Evolutionary conservation across 2,329 filamentous ascomycete genomes (phyloP).

Genomic region (Sordariomycetes sp.): DNA sequence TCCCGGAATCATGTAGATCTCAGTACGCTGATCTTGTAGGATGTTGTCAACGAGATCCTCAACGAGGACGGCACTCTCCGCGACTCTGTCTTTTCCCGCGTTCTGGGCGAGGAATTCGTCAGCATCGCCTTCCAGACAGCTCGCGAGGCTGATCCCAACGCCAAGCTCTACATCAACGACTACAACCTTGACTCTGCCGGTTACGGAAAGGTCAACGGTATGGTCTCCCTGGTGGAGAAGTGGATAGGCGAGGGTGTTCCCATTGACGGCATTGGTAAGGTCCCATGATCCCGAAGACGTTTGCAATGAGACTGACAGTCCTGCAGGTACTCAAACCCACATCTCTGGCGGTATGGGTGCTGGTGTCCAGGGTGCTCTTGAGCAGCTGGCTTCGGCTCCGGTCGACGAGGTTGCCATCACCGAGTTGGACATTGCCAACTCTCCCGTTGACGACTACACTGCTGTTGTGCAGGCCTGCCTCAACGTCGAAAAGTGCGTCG

Average conservation of each 20-base stretch:
- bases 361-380: slow-evolving; percentile 37
- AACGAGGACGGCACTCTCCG: slow-evolving; percentile 52
- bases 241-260: slow-evolving; percentile 54
- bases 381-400: slow-evolving; percentile 39
- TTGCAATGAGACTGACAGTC: neutral
- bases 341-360: slow-evolving; percentile 33
- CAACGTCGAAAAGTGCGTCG: slow-evolving; percentile 48
- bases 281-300: neutral
- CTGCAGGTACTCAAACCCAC: slow-evolving; percentile 41
- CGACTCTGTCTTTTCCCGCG: slow-evolving; percentile 52
- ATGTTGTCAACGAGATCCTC: slow-evolving; percentile 57
- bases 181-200: slow-evolving; percentile 55
- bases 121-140: slow-evolving; percentile 62
- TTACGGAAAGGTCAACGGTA: slow-evolving; percentile 47
- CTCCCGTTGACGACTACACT: slow-evolving; percentile 47
- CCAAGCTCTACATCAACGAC: slow-evolving; percentile 71
- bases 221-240: slow-evolving; percentile 51
- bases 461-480: slow-evolving; percentile 50
- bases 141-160: slow-evolving; percentile 53
- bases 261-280: slow-evolving; percentile 49
- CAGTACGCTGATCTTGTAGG: slow-evolving; percentile 11
- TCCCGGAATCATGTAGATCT: neutral
- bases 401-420: slow-evolving; percentile 53
- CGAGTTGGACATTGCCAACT: slow-evolving; percentile 57
- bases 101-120: slow-evolving; percentile 63